Percentiles rank a stretch among this genome's conserved stretches.
phyloP scores from a whole-genome alignment of 2,329 filamentous ascomycete genomes.

The Aspergillus luchuensis region DNA sequence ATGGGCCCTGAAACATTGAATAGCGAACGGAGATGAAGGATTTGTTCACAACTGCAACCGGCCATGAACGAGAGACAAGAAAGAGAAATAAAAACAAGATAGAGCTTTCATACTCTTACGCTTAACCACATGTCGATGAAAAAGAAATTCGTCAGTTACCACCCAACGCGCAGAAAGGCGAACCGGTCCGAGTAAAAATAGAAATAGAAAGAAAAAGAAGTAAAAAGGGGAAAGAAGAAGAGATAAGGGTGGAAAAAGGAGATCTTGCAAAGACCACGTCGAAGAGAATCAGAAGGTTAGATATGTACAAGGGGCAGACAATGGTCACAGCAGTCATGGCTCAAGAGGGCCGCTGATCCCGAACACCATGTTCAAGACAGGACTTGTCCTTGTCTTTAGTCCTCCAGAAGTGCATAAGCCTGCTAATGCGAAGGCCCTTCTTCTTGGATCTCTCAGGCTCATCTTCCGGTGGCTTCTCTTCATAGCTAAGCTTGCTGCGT shows the following conservation, averaged over 20 bases:
- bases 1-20: slow-evolving; percentile 24
- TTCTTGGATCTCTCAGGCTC: slow-evolving; percentile 44
- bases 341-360: slow-evolving; percentile 28
- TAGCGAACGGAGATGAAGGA: slow-evolving; percentile 26
- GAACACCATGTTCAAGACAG: slow-evolving; percentile 18
- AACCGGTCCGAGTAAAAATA: slow-evolving; percentile 22
- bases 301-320: slow-evolving; percentile 18
- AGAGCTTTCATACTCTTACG: slow-evolving; percentile 37
- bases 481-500: slow-evolving; percentile 48
- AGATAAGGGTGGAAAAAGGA: slow-evolving; percentile 1
- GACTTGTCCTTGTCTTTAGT: slow-evolving; percentile 48
- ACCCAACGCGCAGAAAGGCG: slow-evolving; percentile 19
- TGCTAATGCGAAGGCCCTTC: slow-evolving; percentile 50
- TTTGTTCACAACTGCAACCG: slow-evolving; percentile 30
- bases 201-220: slow-evolving; percentile 11
- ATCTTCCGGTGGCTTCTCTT: slow-evolving; percentile 47
- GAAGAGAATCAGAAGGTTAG: slow-evolving; percentile 23
- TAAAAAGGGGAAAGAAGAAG: slow-evolving; percentile 7
- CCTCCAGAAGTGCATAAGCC: slow-evolving; percentile 54
- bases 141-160: slow-evolving; percentile 40
- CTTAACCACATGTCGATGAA: slow-evolving; percentile 31
- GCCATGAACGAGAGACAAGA: slow-evolving; percentile 38
- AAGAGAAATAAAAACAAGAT: slow-evolving; percentile 19
- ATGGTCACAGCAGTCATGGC: slow-evolving; percentile 21
- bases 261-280: slow-evolving; percentile 25